Conservation (phyloP, 768 basidiomycete genomes). For the Leccinum truebloodii region DNA sequence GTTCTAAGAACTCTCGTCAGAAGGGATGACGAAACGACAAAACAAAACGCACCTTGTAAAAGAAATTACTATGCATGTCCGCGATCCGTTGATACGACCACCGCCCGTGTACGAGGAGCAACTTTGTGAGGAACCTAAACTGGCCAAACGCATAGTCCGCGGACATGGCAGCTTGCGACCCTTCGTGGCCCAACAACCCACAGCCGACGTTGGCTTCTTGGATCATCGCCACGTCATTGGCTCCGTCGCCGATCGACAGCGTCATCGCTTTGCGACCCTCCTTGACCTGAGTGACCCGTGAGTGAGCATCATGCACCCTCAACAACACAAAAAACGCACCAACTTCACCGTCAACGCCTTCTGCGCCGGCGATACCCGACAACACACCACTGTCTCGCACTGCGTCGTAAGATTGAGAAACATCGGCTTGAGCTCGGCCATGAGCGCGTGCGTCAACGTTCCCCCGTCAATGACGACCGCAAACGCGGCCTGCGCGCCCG, state of each 20-base stretch:
- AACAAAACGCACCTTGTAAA: slow-evolving; percentile 78
- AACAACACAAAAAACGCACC: slow-evolving; percentile 42
- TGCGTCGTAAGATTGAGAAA: slow-evolving; percentile 94
- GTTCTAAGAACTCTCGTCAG: slow-evolving; percentile 47
- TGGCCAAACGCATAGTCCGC: slow-evolving; percentile 99
- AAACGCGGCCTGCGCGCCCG: slow-evolving; percentile 70
- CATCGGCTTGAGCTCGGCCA: slow-evolving; percentile 72
- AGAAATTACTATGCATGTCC: slow-evolving; percentile 97
- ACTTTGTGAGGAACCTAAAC: slow-evolving; percentile 89
- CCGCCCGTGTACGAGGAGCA: slow-evolving; percentile 91
- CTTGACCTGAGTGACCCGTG: slow-evolving; percentile 63
- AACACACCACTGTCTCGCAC: slow-evolving; percentile 97
- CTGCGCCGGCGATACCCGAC: slow-evolving; percentile 95
- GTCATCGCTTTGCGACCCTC: slow-evolving; percentile 97
- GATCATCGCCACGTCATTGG: slow-evolving; percentile 99
- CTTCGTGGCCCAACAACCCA: slow-evolving; percentile 90
- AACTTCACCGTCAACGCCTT: slow-evolving; percentile 96
- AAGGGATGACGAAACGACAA: not conserved
- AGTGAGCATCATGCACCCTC: not conserved
- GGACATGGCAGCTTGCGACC: slow-evolving; percentile 98
- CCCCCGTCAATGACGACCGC: slow-evolving; percentile 98
- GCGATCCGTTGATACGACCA: slow-evolving; percentile 98
- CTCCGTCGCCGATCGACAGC: slow-evolving; percentile 93
- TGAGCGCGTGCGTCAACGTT: slow-evolving; percentile 80
- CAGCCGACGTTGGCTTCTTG: slow-evolving; percentile 99